A percentile compares a stretch with the other conserved stretches of the same genome.
phyloP scores from a whole-genome alignment of 257 asterid species.

The Haberlea rhodopensis region DNA sequence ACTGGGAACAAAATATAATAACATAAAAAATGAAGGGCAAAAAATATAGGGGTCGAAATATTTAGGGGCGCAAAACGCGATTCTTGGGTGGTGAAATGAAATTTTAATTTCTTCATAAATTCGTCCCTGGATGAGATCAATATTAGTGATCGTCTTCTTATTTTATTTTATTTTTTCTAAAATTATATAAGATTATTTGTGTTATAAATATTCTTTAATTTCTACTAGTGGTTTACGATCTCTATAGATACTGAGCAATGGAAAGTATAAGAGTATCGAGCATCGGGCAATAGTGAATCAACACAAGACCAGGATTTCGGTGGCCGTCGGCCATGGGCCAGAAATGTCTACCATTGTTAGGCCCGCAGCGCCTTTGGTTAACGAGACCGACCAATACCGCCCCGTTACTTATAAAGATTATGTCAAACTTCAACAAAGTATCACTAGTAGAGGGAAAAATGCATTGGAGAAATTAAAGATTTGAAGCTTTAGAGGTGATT shows the following conservation, averaged over 20 bases:
- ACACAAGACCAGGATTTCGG: conserved; percentile 39
- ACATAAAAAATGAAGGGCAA: no score
- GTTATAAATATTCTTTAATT: no score
- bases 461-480: conserved; percentile 27
- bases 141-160: no score
- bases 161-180: no score
- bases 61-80: no score
- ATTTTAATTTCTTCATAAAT: no score
- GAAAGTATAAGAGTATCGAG: conserved; percentile 58
- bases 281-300: conserved; percentile 50
- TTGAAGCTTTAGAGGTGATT: background rate
- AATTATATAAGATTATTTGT: no score
- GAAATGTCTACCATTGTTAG: conserved; percentile 23
- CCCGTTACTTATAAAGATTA: conserved; percentile 44
- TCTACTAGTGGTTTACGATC: no score
- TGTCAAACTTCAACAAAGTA: conserved; percentile 38
- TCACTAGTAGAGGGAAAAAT: conserved; percentile 38
- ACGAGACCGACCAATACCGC: conserved; percentile 23
- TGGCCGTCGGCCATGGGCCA: conserved; percentile 55
- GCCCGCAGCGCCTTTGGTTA: conserved; percentile 35
- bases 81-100: no score
- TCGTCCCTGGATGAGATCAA: no score
- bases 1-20: no score
- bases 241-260: conserved; percentile 54
- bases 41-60: no score